These are phyloP conservation scores for Pseudogymnoascus sp. DNA, from an alignment of 2,329 filamentous ascomycete genomes.

Conservation along the genomic window DNA sequence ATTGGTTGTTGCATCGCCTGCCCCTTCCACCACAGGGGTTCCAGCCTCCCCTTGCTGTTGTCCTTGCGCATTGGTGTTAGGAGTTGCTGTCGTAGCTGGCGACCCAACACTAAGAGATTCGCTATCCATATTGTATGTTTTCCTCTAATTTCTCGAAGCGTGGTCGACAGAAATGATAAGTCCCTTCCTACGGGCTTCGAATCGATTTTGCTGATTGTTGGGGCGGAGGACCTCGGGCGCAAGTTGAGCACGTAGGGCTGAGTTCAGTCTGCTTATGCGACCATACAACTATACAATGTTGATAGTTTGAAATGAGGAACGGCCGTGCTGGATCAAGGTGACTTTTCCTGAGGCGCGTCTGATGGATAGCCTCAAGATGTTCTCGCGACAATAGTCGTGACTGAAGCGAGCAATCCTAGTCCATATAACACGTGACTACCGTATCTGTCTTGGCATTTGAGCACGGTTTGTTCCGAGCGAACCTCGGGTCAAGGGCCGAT, in stretches of 20 bases:
- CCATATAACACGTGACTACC: background rate
- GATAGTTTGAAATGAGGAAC: slow-evolving; percentile 1
- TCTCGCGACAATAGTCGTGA: slow-evolving; percentile 6
- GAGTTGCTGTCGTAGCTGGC: slow-evolving; percentile 46
- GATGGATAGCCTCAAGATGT: slow-evolving; percentile 8
- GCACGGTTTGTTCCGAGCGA: slow-evolving; percentile 8
- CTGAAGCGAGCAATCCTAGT: slow-evolving; percentile 6
- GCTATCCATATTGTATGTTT: slow-evolving; percentile 45
- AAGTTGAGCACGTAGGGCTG: slow-evolving; percentile 8
- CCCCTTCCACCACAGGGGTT: slow-evolving; percentile 19
- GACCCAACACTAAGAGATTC: slow-evolving; percentile 48
- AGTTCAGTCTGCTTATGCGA: slow-evolving; percentile 6
- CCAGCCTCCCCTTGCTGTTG: slow-evolving; percentile 38
- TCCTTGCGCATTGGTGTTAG: slow-evolving; percentile 48
- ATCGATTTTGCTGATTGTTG: slow-evolving; percentile 5
- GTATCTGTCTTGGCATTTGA: background rate
- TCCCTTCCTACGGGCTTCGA: background rate
- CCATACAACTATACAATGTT: slow-evolving; percentile 3
- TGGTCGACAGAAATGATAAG: slow-evolving; percentile 24
- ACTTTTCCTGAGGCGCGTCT: background rate
- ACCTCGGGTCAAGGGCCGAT: slow-evolving; percentile 8
- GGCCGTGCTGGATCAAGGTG: slow-evolving; percentile 1
- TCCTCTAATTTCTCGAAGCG: slow-evolving; percentile 16
- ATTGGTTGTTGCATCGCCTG: slow-evolving; percentile 47
- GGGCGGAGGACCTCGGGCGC: background rate